Conservation (phyloP, 2,329 filamentous ascomycete species). For the Stagonosporopsis tanaceti region DNA sequence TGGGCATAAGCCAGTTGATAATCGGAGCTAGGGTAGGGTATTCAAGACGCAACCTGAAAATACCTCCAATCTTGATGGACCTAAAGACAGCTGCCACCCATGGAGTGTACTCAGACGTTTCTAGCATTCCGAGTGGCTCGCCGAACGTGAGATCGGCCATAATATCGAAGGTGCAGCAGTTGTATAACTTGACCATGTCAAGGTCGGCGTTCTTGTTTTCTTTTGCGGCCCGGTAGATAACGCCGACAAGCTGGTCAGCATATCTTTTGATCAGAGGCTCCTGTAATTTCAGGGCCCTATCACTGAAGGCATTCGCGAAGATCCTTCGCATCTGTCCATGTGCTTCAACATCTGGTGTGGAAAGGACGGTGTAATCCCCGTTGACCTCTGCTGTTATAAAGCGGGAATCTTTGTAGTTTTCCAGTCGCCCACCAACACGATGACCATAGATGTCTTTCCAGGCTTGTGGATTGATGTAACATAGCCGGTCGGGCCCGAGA, state of each 20-base stretch:
- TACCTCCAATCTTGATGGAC: neutral
- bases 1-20: neutral
- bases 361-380: neutral
- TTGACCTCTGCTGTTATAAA: neutral
- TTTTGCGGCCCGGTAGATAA: neutral
- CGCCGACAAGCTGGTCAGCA: neutral
- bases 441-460: conserved; percentile 16
- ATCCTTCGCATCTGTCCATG: neutral
- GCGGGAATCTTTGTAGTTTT: neutral
- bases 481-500: conserved; percentile 16
- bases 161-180: conserved; percentile 28
- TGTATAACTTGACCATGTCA: conserved; percentile 44
- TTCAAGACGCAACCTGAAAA: neutral
- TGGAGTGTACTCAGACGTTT: conserved; percentile 36
- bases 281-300: neutral
- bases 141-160: conserved; percentile 48
- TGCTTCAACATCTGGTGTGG: neutral
- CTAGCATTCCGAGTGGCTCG: conserved; percentile 42
- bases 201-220: conserved; percentile 10
- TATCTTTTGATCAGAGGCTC: neutral
- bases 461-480: conserved; percentile 11
- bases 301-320: neutral
- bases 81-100: conserved; percentile 41
- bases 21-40: neutral
- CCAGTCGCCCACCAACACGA: too few relatives aligned